Evolutionary conservation across 2,329 filamentous ascomycete genomes (phyloP).

Genomic region (Beauveria pseudobassiana): DNA sequence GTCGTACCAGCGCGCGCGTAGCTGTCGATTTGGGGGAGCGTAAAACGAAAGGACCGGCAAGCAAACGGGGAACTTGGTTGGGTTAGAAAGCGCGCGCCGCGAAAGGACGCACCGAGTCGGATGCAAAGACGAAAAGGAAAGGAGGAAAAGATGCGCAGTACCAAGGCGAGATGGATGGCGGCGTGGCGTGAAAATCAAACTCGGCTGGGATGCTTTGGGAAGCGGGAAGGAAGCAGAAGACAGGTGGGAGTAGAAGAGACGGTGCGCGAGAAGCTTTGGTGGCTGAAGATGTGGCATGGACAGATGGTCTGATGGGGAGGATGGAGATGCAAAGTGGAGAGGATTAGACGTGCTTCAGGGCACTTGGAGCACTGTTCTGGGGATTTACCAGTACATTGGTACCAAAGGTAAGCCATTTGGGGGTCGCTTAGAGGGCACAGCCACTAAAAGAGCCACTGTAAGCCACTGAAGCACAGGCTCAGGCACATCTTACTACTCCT

Average conservation of each 20-base stretch:
- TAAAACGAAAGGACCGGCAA: conserved; percentile 4
- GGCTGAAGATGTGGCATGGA: conserved; percentile 8
- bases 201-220: not conserved
- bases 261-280: not conserved
- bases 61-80: not conserved
- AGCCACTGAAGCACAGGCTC: not conserved
- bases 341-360: not conserved
- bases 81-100: not conserved
- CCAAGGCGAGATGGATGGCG: not conserved
- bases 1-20: not conserved
- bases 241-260: not conserved
- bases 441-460: not conserved
- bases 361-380: not conserved
- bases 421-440: not conserved
- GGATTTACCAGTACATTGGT: too few species aligned
- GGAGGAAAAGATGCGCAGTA: not conserved
- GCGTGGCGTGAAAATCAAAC: not conserved
- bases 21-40: not conserved
- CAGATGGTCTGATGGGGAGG: conserved; percentile 1
- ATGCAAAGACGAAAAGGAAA: not conserved
- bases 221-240: not conserved
- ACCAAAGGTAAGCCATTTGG: not conserved
- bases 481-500: not conserved
- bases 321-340: not conserved
- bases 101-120: not conserved